Evolutionary conservation across 1,284 basidiomycete species (phyloP).

Genomic region (Cryptococcus sp.): DNA sequence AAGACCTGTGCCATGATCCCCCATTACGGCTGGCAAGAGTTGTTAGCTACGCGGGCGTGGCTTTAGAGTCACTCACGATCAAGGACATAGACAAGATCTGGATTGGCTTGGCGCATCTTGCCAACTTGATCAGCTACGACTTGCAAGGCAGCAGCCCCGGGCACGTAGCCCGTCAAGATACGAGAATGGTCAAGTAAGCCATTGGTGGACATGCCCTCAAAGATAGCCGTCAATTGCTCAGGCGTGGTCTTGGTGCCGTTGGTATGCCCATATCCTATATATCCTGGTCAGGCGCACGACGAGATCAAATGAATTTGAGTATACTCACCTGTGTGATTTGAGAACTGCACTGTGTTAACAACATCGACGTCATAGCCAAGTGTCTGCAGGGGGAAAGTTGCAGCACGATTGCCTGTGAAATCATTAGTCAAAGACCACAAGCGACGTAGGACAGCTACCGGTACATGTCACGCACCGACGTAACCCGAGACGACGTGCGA

Average conservation of each 20-base stretch:
- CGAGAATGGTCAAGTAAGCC: constrained; percentile 66
- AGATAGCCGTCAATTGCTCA: constrained; percentile 67
- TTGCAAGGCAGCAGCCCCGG: constrained; percentile 74
- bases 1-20: constrained; percentile 75
- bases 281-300: background rate
- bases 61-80: constrained; percentile 70
- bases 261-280: constrained; percentile 70
- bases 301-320: background rate
- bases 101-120: constrained; percentile 50
- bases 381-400: constrained; percentile 91
- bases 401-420: constrained; percentile 69
- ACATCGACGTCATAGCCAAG: constrained; percentile 97
- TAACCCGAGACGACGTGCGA: constrained; percentile 94
- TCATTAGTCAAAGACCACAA: constrained; percentile 1
- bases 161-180: constrained; percentile 85
- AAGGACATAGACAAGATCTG: constrained; percentile 75
- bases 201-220: constrained; percentile 68
- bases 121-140: constrained; percentile 67
- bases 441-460: background rate
- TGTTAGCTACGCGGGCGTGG: background rate
- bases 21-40: constrained; percentile 69
- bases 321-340: constrained; percentile 84
- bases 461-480: constrained; percentile 66
- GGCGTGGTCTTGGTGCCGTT: constrained; percentile 74
- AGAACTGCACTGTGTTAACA: constrained; percentile 86